A percentile compares a stretch with the other conserved stretches of the same genome.
phyloP scores from a whole-genome alignment of 306 rosid genomes.

The Prunus kanzakura region DNA sequence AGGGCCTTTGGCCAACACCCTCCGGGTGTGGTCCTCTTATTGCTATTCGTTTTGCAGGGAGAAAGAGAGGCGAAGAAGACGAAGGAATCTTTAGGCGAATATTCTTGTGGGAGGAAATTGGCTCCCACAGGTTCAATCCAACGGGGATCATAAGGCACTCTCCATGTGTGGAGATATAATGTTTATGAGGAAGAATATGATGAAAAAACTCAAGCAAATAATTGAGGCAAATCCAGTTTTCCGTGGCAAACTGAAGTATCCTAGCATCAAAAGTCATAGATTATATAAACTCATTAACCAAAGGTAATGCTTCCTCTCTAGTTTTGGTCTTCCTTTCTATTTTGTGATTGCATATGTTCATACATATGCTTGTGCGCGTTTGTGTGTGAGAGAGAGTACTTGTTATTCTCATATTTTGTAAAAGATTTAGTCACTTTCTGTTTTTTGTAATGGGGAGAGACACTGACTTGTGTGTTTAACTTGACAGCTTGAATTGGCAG shows the following conservation, averaged over 20 bases:
- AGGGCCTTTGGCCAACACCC: too few relatives aligned
- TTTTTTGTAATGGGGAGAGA: not conserved
- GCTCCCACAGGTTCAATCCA: too few relatives aligned
- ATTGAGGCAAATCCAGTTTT: conserved; percentile 64
- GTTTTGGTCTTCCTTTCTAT: not conserved
- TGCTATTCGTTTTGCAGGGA: too few relatives aligned
- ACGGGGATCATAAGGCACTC: conserved; percentile 71
- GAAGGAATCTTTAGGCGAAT: too few relatives aligned
- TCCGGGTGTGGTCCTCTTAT: too few relatives aligned
- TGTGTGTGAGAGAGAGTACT: not conserved
- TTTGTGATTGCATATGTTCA: not conserved
- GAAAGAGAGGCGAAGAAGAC: too few relatives aligned
- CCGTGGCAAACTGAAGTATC: conserved; percentile 70
- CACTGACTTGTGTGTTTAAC: conserved; percentile 20
- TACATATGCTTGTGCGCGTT: not conserved
- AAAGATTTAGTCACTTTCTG: not conserved
- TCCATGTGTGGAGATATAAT: conserved; percentile 61
- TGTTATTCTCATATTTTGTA: not conserved
- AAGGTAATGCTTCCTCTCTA: conserved; percentile 35
- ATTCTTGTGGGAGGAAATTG: too few relatives aligned
- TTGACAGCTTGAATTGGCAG: conserved; percentile 87
- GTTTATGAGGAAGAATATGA: conserved; percentile 68
- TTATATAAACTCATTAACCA: conserved; percentile 74
- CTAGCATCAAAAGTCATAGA: conserved; percentile 60
- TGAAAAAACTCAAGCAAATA: conserved; percentile 62